Conservation (phyloP, 2,329 filamentous ascomycete species). For the Pleoardoris graminearum region DNA sequence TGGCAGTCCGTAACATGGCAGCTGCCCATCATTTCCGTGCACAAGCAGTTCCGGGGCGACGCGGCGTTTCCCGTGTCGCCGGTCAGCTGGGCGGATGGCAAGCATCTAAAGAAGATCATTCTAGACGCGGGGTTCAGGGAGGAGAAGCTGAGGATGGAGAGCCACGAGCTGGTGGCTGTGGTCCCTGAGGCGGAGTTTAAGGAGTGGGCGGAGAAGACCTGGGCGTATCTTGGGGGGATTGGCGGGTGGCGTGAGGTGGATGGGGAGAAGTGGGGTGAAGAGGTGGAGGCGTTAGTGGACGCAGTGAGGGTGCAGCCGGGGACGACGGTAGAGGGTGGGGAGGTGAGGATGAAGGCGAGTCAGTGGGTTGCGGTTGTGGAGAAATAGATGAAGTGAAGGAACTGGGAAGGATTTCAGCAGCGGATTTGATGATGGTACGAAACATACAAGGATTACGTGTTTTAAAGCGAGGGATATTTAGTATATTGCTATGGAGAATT, state of each 20-base stretch:
- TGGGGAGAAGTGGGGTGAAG: conserved; percentile 35
- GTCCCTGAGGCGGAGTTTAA: conserved; percentile 20
- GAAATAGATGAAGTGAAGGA: no score
- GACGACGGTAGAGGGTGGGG: conserved; percentile 26
- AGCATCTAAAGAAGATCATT: conserved; percentile 33
- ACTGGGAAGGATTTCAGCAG: no score
- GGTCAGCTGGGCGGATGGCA: conserved; percentile 32
- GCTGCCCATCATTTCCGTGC: conserved; percentile 22
- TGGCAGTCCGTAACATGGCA: conserved; percentile 36
- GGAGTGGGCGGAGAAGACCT: conserved; percentile 32
- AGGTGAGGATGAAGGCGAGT: conserved; percentile 33
- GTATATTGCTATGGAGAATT: no score
- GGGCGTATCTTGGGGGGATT: conserved; percentile 36
- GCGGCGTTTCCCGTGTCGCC: conserved; percentile 23
- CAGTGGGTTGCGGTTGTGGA: conserved; percentile 35
- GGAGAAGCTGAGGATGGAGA: conserved; percentile 26
- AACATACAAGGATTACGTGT: no score
- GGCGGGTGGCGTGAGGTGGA: conserved; percentile 31
- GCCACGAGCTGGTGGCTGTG: conserved; percentile 30
- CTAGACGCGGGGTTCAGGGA: conserved; percentile 30
- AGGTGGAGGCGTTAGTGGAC: conserved; percentile 28
- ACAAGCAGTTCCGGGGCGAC: conserved; percentile 22
- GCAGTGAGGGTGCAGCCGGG: conserved; percentile 21
- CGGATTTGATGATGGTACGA: no score
- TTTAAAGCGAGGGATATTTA: no score